Evolutionary conservation across 257 asterid genomes (phyloP).

Genomic region (Leptodermis oblonga): DNA sequence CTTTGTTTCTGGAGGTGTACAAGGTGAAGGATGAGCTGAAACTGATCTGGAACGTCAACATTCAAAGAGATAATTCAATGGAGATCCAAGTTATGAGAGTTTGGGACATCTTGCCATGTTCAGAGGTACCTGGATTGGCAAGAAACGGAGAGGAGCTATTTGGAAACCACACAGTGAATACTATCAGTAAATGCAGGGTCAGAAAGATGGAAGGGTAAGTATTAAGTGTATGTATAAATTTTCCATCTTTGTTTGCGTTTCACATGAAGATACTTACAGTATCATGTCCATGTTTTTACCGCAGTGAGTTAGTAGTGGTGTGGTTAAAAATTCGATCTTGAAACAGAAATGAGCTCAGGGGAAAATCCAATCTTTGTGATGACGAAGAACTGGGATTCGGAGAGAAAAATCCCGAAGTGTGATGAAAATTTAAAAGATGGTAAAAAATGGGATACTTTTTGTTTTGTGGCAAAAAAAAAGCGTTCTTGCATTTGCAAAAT

Average conservation of each 20-base stretch:
- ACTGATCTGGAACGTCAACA: constrained; percentile 48
- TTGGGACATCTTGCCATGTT: constrained; percentile 35
- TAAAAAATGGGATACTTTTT: too few species aligned
- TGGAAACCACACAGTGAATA: constrained; percentile 18
- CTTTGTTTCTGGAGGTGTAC: constrained; percentile 30
- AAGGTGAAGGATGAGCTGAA: constrained; percentile 30
- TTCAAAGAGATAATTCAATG: constrained; percentile 23
- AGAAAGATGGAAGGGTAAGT: constrained; percentile 26
- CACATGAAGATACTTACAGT: background rate
- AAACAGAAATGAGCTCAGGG: too few species aligned
- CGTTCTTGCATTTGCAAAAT: too few species aligned
- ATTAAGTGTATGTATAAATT: too few species aligned
- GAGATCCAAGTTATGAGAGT: constrained; percentile 38
- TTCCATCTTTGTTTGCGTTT: too few species aligned
- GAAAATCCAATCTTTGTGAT: too few species aligned
- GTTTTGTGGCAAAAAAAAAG: too few species aligned
- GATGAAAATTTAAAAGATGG: too few species aligned
- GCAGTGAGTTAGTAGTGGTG: constrained; percentile 22
- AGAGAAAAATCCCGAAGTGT: too few species aligned
- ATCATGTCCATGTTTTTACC: background rate
- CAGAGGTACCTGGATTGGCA: constrained; percentile 25
- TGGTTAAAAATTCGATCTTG: too few species aligned
- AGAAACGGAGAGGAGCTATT: constrained; percentile 3
- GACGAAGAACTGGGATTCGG: too few species aligned
- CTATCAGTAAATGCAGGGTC: constrained; percentile 16